phyloP scores from a whole-genome alignment of 2,329 filamentous ascomycete species.

The Rutstroemia sydowiana region DNA sequence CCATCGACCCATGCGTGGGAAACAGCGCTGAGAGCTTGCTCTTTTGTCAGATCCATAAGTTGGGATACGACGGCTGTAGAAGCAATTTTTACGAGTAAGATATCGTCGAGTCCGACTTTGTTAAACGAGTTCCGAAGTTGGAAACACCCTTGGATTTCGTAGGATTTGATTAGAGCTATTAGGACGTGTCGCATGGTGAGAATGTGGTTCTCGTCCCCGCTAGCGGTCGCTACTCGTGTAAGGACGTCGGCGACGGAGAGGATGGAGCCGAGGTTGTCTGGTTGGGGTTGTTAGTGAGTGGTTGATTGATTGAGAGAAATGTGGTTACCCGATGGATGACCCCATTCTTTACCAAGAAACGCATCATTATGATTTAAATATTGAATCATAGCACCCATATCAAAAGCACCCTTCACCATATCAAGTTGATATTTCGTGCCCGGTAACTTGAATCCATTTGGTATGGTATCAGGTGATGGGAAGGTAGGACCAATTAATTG shows the following conservation, averaged over 20 bases:
- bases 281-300: no score
- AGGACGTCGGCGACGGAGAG: constrained; percentile 29
- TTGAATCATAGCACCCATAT: constrained; percentile 33
- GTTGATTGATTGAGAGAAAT: no score
- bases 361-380: constrained; percentile 38
- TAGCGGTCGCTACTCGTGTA: constrained; percentile 1
- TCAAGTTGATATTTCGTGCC: constrained; percentile 33
- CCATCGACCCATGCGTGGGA: constrained; percentile 36
- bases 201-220: constrained; percentile 9
- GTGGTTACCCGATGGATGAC: constrained; percentile 32
- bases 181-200: constrained; percentile 31
- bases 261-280: constrained; percentile 35
- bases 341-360: constrained; percentile 35
- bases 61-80: constrained; percentile 33
- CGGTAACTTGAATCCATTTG: constrained; percentile 32
- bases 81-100: constrained; percentile 36
- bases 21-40: constrained; percentile 31
- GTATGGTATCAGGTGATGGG: constrained; percentile 16
- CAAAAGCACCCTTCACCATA: constrained; percentile 34
- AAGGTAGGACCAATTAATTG: constrained; percentile 17
- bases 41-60: constrained; percentile 31
- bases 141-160: constrained; percentile 36
- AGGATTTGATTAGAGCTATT: constrained; percentile 33
- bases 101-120: constrained; percentile 34
- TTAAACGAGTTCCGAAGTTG: constrained; percentile 35